Conservation (phyloP, 2,329 filamentous ascomycete genomes). For the Magnaporthiopsis incrustans region DNA sequence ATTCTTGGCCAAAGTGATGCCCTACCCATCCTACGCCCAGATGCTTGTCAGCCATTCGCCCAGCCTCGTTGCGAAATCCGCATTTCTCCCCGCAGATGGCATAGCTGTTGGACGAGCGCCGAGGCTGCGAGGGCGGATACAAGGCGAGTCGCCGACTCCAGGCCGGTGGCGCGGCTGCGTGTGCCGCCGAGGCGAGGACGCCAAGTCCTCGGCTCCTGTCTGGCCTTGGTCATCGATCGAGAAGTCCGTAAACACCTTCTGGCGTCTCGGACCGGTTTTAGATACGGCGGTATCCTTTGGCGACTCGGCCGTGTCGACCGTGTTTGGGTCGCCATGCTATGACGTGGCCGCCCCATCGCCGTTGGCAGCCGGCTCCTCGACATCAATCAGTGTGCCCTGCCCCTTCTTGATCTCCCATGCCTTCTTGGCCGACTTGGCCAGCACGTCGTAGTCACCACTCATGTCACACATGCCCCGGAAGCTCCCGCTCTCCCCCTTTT, state of each 20-base stretch:
- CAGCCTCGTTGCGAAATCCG: background rate
- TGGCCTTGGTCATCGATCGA: background rate
- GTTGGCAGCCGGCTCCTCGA: conserved; percentile 18
- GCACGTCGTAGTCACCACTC: conserved; percentile 47
- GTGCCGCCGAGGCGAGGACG: background rate
- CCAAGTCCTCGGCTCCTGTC: background rate
- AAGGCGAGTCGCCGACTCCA: background rate
- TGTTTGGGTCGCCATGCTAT: conserved; percentile 1
- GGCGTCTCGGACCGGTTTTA: background rate
- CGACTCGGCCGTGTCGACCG: background rate
- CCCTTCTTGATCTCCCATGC: conserved; percentile 30
- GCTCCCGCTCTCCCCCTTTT: conserved; percentile 53
- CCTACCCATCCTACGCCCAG: background rate
- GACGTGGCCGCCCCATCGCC: background rate
- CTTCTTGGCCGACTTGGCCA: conserved; percentile 48
- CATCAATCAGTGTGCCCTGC: conserved; percentile 24
- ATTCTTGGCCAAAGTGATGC: background rate
- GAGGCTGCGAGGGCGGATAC: background rate
- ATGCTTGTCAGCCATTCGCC: background rate
- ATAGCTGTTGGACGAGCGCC: background rate
- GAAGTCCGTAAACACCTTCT: conserved; percentile 1
- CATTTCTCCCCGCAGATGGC: background rate
- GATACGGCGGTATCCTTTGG: background rate
- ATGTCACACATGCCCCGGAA: conserved; percentile 59
- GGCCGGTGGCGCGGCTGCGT: background rate